phyloP scores from a whole-genome alignment of 208 protist genomes.

The Leishmania mexicana region DNA sequence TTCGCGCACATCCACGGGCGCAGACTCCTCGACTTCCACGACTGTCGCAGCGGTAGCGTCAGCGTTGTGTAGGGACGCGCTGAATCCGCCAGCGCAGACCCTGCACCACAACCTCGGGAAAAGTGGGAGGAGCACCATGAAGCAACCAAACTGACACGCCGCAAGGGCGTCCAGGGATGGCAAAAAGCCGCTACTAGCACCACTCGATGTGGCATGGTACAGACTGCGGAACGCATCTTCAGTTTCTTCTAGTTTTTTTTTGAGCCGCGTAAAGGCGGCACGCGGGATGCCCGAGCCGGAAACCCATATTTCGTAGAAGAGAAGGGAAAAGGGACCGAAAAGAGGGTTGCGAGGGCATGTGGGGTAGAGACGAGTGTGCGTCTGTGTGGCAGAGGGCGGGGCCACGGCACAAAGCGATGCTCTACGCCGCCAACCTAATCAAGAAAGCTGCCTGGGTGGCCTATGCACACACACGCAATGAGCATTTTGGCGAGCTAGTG shows the following conservation, averaged over 20 bases:
- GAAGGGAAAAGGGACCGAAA: background rate
- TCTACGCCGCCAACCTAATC: background rate
- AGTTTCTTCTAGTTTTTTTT: background rate
- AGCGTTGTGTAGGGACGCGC: slow-evolving; percentile 15
- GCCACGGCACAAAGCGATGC: background rate
- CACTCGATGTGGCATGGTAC: background rate
- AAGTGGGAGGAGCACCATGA: background rate
- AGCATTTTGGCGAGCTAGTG: background rate
- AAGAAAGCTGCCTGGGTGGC: background rate
- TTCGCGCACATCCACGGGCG: slow-evolving; percentile 87
- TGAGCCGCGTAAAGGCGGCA: no score
- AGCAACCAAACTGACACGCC: background rate
- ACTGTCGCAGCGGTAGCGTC: slow-evolving; percentile 44
- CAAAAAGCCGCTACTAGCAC: background rate
- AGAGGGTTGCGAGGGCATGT: background rate
- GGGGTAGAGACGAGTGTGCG: background rate
- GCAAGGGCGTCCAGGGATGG: background rate
- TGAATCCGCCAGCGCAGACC: background rate
- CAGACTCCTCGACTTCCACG: slow-evolving; percentile 51
- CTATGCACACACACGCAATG: background rate
- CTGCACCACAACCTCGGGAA: background rate
- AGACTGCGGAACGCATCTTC: background rate
- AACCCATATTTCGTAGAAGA: background rate
- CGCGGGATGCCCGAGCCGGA: background rate
- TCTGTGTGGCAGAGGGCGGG: background rate